phyloP scores from a whole-genome alignment of 2,329 filamentous ascomycete genomes.

The Colletotrichum cuscutae region DNA sequence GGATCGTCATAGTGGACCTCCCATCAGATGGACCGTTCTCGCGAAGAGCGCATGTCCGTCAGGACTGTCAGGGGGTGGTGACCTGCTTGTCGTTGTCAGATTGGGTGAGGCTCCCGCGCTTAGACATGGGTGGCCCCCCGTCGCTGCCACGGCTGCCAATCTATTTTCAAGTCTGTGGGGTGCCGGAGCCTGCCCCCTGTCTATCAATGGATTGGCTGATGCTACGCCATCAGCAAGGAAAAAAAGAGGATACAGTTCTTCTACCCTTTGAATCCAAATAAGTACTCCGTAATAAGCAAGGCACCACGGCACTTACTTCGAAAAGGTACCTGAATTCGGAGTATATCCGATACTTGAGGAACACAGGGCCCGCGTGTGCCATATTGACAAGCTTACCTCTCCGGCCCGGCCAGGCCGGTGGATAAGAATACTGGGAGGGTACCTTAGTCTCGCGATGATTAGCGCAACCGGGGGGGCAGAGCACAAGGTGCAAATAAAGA shows the following conservation, averaged over 20 bases:
- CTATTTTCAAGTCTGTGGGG: constrained; percentile 28
- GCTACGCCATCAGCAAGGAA: not conserved
- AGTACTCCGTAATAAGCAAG: not conserved
- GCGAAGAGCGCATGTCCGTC: not conserved
- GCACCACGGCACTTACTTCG: not conserved
- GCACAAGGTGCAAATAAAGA: constrained; percentile 20
- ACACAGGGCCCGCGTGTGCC: not conserved
- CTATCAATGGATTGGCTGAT: constrained; percentile 4
- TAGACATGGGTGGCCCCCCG: constrained; percentile 10
- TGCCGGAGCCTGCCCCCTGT: constrained; percentile 1
- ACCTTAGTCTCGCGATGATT: not conserved
- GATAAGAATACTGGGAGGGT: not conserved
- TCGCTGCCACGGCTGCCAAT: not conserved
- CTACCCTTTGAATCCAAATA: not conserved
- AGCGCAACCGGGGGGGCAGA: not conserved
- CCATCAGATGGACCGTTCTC: not conserved
- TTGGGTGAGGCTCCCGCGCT: constrained; percentile 10
- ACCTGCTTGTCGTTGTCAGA: constrained; percentile 3
- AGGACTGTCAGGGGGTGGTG: not conserved
- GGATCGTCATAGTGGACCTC: constrained; percentile 24
- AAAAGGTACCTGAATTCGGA: not conserved
- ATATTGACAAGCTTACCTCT: not conserved
- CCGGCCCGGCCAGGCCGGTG: not conserved
- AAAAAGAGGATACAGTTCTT: not conserved
- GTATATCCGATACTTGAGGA: not conserved